Conservation (phyloP, 2,329 filamentous ascomycete genomes). For the Exophiala sideris region DNA sequence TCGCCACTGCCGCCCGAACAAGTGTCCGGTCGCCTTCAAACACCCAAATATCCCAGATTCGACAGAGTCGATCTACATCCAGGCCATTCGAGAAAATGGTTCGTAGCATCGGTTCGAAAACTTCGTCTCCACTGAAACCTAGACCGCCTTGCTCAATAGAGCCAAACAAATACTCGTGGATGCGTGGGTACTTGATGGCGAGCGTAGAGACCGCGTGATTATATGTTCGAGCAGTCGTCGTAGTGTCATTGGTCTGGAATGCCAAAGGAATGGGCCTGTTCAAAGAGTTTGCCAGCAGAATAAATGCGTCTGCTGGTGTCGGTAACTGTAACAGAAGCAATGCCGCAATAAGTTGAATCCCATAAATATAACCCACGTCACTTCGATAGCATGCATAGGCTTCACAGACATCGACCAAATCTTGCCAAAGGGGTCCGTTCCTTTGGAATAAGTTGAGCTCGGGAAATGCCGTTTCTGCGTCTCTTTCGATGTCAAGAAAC, state of each 20-base stretch:
- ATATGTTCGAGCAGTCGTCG: constrained; percentile 56
- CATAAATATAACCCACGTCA: constrained; percentile 59
- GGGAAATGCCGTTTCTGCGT: constrained; percentile 55
- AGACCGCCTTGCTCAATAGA: constrained; percentile 28
- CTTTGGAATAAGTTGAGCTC: constrained; percentile 57
- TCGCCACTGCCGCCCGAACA: constrained; percentile 44
- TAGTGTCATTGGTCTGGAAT: constrained; percentile 57
- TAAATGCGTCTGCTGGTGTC: constrained; percentile 53
- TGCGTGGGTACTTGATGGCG: constrained; percentile 55
- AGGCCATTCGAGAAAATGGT: constrained; percentile 52
- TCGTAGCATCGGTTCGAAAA: constrained; percentile 54
- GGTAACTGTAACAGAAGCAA: constrained; percentile 57
- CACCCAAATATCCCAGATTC: constrained; percentile 61
- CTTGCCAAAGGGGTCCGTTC: constrained; percentile 53
- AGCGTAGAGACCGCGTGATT: constrained; percentile 54
- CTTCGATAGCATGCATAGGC: constrained; percentile 63
- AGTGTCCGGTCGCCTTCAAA: constrained; percentile 57
- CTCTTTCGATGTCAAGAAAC: constrained; percentile 52
- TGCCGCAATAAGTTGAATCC: constrained; percentile 59
- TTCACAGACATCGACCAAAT: constrained; percentile 57
- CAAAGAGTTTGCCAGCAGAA: constrained; percentile 58
- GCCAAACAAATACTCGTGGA: constrained; percentile 53
- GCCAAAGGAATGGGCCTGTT: constrained; percentile 60
- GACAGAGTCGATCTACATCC: constrained; percentile 51
- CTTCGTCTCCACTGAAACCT: constrained; percentile 37